Percentiles rank a stretch among this genome's conserved stretches.
These are phyloP conservation scores for Cladophialophora immunda DNA, from an alignment of 2,329 filamentous ascomycete genomes.

Conservation along the genomic window DNA sequence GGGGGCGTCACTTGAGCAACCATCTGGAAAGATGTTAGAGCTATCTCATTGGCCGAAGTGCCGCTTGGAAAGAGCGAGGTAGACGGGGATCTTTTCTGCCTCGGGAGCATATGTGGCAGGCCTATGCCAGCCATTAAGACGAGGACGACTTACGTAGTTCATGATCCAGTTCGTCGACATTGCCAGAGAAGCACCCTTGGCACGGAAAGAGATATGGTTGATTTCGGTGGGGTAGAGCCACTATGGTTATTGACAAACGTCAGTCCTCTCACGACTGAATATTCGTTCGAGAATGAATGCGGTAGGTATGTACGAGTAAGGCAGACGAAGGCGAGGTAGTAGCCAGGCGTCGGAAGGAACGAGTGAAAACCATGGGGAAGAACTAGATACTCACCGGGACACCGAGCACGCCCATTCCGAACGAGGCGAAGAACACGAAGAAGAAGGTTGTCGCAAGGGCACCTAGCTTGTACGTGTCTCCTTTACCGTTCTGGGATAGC, in stretches of 20 bases:
- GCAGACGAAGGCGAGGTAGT: no score
- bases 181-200: conserved; percentile 45
- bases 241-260: neutral
- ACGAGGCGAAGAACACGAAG: conserved; percentile 51
- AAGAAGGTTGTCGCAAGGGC: conserved; percentile 60
- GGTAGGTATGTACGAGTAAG: neutral
- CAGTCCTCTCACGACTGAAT: neutral
- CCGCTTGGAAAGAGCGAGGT: neutral
- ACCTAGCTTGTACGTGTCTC: conserved; percentile 54
- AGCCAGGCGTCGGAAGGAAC: no score
- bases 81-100: neutral
- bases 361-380: neutral
- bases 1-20: conserved; percentile 47
- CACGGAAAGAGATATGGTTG: conserved; percentile 48
- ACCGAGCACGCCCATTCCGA: conserved; percentile 51
- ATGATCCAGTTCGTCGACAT: conserved; percentile 45
- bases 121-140: neutral
- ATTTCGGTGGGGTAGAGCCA: conserved; percentile 50
- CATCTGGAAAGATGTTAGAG: conserved; percentile 31
- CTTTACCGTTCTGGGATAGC: conserved; percentile 50
- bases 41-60: neutral
- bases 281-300: neutral
- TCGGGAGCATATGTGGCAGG: neutral
- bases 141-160: conserved; percentile 41
- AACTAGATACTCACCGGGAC: conserved; percentile 41